A percentile compares a stretch with the other conserved stretches of the same genome.
These are phyloP conservation scores for Cymodocea nodosa DNA, from an alignment of 116 monocot species.

Conservation along the genomic window DNA sequence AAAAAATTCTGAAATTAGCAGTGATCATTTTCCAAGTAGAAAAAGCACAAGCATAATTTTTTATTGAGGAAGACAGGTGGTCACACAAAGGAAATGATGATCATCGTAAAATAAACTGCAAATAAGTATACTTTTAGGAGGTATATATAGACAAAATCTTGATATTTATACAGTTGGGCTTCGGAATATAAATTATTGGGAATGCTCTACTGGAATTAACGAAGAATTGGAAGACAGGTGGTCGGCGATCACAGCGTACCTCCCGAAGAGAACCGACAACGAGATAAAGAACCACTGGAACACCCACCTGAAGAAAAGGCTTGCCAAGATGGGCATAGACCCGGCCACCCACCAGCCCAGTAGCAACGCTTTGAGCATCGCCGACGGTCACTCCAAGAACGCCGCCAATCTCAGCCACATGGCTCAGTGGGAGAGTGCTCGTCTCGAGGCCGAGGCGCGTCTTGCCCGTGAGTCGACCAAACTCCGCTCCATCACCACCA, in stretches of 20 bases:
- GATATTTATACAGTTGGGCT: no score
- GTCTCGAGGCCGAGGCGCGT: constrained; percentile 82
- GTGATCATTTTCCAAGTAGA: no score
- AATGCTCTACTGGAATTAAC: no score
- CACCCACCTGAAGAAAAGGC: constrained; percentile 83
- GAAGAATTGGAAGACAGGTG: constrained; percentile 31
- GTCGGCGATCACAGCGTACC: constrained; percentile 88
- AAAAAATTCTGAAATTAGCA: no score
- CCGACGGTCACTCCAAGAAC: constrained; percentile 21
- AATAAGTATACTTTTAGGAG: no score
- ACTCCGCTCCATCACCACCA: constrained; percentile 11
- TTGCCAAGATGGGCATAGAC: constrained; percentile 86
- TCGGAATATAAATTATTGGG: no score
- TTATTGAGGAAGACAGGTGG: no score
- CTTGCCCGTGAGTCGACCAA: constrained; percentile 63
- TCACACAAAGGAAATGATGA: no score
- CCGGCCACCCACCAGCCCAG: constrained; percentile 76
- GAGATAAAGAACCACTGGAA: constrained; percentile 99
- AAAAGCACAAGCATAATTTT: no score
- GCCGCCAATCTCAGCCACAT: constrained; percentile 88
- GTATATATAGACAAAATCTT: no score
- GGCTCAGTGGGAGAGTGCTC: constrained; percentile 92
- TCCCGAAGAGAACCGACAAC: constrained; percentile 78
- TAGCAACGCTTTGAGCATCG: constrained; percentile 19
- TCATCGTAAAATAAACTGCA: no score